Percentiles rank a stretch among this genome's conserved stretches.
These are phyloP conservation scores for Blastobotrys robertii DNA, from an alignment of 805 yeast genomes.

Conservation along the genomic window DNA sequence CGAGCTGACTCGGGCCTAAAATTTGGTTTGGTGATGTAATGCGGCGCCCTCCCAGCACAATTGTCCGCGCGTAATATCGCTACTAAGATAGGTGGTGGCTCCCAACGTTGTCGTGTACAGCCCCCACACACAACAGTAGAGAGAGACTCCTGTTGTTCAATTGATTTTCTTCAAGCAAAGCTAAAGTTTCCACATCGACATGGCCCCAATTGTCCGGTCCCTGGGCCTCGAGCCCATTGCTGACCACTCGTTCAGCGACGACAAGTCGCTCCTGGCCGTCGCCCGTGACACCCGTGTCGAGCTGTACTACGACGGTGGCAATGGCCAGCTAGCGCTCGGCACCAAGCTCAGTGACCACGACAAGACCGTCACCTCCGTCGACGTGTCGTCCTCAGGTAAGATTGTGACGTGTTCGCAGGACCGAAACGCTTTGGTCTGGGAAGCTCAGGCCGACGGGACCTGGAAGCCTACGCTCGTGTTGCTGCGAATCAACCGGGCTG, in stretches of 20 bases:
- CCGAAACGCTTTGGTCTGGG: conserved; percentile 96
- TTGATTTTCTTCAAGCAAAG: conserved; percentile 2
- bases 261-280: conserved; percentile 58
- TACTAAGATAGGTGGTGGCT: no score
- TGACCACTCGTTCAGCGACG: conserved; percentile 80
- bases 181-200: neutral
- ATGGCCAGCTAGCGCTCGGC: conserved; percentile 46
- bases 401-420: conserved; percentile 97
- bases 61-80: neutral
- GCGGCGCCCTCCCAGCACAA: neutral
- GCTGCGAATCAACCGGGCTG: conserved; percentile 88
- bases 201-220: conserved; percentile 12
- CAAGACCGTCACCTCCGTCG: conserved; percentile 89
- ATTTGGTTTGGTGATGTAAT: neutral
- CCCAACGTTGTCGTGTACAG: neutral
- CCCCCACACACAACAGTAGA: conserved; percentile 25
- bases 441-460: conserved; percentile 48
- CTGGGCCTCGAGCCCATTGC: conserved; percentile 81
- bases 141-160: conserved; percentile 27
- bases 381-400: conserved; percentile 77
- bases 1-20: neutral
- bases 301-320: conserved; percentile 49
- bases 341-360: conserved; percentile 76
- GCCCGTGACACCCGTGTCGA: conserved; percentile 73
- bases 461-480: conserved; percentile 87